Conservation (phyloP, 176 grass and related monocot species). For the Zea luxurians region DNA sequence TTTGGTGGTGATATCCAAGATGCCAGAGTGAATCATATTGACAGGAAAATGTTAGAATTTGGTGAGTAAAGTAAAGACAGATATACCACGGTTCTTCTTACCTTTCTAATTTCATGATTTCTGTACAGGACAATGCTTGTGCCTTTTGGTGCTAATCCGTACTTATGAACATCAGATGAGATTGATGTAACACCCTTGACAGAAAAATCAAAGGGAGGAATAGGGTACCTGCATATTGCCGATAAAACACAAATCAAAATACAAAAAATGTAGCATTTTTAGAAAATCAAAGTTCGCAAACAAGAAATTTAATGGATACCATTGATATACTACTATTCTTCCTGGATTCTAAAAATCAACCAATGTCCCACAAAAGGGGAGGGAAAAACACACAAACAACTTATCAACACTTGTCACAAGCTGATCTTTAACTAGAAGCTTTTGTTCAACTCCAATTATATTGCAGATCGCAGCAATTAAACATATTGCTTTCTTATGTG, state of each 20-base stretch:
- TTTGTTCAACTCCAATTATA: constrained; percentile 15
- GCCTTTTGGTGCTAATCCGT: constrained; percentile 94
- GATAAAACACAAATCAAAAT: constrained; percentile 34
- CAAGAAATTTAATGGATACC: background rate
- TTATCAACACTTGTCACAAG: background rate
- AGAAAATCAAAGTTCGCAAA: constrained; percentile 2
- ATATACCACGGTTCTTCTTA: constrained; percentile 31
- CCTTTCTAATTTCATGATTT: constrained; percentile 99
- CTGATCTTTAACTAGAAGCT: background rate
- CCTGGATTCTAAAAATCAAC: background rate
- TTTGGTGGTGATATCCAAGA: constrained; percentile 40
- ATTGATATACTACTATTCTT: background rate
- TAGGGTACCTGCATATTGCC: constrained; percentile 66
- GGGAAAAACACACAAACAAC: background rate
- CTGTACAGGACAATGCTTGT: constrained; percentile 91
- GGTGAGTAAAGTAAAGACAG: constrained; percentile 16
- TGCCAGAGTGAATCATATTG: constrained; percentile 36
- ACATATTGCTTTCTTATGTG: background rate
- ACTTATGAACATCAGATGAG: constrained; percentile 97
- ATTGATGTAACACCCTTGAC: constrained; percentile 97
- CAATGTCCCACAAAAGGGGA: background rate
- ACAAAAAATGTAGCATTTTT: constrained; percentile 16
- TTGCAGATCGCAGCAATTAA: background rate
- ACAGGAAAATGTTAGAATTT: constrained; percentile 32
- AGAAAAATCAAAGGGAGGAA: constrained; percentile 94